Conservation (phyloP, 208 protist genomes). For the Leishmania braziliensis region DNA sequence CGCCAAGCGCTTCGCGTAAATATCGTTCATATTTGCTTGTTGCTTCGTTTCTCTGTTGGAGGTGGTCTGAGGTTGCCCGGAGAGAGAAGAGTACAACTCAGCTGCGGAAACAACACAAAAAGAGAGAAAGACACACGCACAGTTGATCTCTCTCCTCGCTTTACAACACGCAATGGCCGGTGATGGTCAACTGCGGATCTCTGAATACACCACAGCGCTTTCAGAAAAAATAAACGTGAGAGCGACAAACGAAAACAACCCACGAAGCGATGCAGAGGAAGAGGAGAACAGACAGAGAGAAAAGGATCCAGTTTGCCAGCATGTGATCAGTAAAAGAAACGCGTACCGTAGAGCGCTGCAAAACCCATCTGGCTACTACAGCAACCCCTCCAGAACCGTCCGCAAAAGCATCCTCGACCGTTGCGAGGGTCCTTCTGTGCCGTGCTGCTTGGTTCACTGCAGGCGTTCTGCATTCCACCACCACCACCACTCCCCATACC, state of each 20-base stretch:
- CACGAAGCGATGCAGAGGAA: neutral
- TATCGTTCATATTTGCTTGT: slow-evolving; percentile 76
- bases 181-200: neutral
- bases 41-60: neutral
- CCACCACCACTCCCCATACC: neutral
- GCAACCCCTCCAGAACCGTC: neutral
- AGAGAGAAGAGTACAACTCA: neutral
- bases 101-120: neutral
- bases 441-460: neutral
- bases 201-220: neutral
- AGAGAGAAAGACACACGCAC: neutral
- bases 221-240: neutral
- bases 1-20: slow-evolving; percentile 76
- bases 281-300: neutral
- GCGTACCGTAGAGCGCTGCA: neutral
- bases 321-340: neutral
- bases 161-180: neutral
- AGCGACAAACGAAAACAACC: neutral
- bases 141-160: neutral
- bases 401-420: neutral
- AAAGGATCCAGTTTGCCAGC: neutral
- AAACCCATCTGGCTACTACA: neutral
- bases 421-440: neutral
- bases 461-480: neutral
- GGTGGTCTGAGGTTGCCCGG: neutral